Evolutionary conservation across 2,329 filamentous ascomycete species (phyloP).

Genomic region (Setomelanomma holmii): DNA sequence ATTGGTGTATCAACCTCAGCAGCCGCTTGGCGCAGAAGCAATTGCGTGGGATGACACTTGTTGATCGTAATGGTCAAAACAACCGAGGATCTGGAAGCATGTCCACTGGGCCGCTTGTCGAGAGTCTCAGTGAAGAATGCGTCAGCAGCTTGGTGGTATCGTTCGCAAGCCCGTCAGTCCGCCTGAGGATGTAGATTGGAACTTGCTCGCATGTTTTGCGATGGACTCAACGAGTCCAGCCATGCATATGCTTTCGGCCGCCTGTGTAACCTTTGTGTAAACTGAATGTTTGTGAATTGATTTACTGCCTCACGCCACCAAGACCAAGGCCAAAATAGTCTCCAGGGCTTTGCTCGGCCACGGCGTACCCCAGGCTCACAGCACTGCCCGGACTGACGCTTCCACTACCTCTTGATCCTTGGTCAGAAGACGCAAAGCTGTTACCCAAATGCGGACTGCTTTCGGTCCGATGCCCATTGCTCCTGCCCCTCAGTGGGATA

Average conservation of each 20-base stretch:
- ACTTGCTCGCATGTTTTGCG: background rate
- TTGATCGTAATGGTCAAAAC: background rate
- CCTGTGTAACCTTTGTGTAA: background rate
- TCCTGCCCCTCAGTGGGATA: constrained; percentile 33
- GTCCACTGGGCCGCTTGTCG: background rate
- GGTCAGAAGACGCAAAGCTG: constrained; percentile 2
- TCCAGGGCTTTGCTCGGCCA: constrained; percentile 10
- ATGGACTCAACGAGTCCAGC: background rate
- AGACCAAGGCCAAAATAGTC: constrained; percentile 34
- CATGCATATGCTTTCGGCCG: background rate
- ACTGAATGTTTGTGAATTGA: background rate
- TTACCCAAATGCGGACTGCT: constrained; percentile 6
- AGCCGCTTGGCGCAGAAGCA: no score
- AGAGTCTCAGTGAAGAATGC: background rate
- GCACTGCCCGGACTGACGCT: constrained; percentile 23
- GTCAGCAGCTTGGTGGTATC: background rate
- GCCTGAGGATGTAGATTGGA: background rate
- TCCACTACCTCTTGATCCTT: constrained; percentile 21
- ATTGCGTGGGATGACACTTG: background rate
- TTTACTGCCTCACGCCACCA: constrained; percentile 6
- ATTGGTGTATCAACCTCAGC: no score
- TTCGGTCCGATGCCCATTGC: constrained; percentile 19
- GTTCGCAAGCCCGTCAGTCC: background rate
- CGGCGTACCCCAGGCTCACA: constrained; percentile 18
- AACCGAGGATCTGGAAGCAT: background rate